Base-by-base conservation (phyloP, 2,329 filamentous ascomycete species). In the Hirsutella rhossiliensis region DNA sequence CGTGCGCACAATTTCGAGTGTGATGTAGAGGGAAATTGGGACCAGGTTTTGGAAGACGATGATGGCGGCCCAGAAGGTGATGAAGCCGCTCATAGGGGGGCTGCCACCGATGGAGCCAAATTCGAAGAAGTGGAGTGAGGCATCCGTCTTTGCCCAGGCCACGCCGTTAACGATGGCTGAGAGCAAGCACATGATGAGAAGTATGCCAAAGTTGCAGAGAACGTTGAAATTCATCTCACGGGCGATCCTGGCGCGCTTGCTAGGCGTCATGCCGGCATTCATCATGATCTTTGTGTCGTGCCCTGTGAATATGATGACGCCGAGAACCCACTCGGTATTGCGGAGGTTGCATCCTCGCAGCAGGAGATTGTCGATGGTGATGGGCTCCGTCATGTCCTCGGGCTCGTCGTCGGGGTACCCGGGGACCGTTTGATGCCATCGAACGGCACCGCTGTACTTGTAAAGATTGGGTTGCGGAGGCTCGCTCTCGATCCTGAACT, bases 281-380 rank as follows among this genome's bases (percentile, higher is more conserved):
- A 96, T 84, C 92, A 98, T 98, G 61, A 96, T 97, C 68, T 97
- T 98, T 30, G 90, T 95, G 61, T 98, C 90, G 57, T 89, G 81
- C 30, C 92, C 92, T 13, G 92, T 97, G 65, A 94, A 98, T 17
- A 94, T 72, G 41, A 97, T 90, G 3, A 98, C 76, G 43, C 89
- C 92, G 6, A 98, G 75, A 43, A 88, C 75, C 92, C 92, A 98
- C 58, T 97, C 89, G 0, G 92, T 98, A 62, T 97, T 98, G 51
- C 89, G 80, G 41, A 98, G 66, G 54, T 88, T 94, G 65, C 88
- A 95, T 44, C 92, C 92, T 70, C 92, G 84, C 38, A 98, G 78
- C 28, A 98, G 76, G 50, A 97, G 65, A 58, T 98, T 98, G 71
- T 96, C 95, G 63, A 98, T 96, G 6, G 82, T 82, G 45, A 98